Evolutionary conservation across 208 protist genomes (phyloP), one percentile per base, ranked within the genome.

Genomic region (Crithidia bombi): DNA sequence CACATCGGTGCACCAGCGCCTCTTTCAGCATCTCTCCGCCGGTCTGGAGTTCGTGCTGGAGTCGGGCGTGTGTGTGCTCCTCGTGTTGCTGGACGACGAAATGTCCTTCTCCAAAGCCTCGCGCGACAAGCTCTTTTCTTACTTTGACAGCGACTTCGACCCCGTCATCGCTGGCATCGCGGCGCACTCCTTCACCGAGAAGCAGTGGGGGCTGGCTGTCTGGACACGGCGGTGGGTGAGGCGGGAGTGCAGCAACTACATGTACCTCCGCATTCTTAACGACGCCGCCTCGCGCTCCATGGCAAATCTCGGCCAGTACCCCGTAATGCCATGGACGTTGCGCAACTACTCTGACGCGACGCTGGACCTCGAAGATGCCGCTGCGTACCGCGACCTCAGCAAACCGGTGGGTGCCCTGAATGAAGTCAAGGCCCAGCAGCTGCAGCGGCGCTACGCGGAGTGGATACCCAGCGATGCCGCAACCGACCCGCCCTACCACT

Each of bases 391-490:
- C 3, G 94, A 98, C 57, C 78, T 99, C 7, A 65, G 43, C 15
- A 98, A 97, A 76, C 98, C 98, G 6, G 97, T 99, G 23, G 97
- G 98, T 21, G 98, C 98, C 9, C 81, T 98, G 6, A 82, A 95
- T 51, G 58, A 75, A n/a, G 43, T 43, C n/a, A 81, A 93, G 26
- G 81, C 85, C 9, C 62, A 71, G 43, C 78, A 94, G 64, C 84
- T 98, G 46, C 56, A 75, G 15, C 50, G 68, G 49, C 84, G 96
- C 11, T 98, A 93, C 66, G 67, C 84, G 9, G 72, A 91, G 38
- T 98, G 89, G 91, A 75, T 85, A 21, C 72, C 87, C 49, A 75
- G 75, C 32, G 72, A 70, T n/a, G 49, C 26, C 11, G 55, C 51
- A 15, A 71, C 63, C 7, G 83, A 88, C n/a, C 75, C 74, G 3